Evolutionary conservation across 1,284 basidiomycete genomes (phyloP), one percentile per base, ranked within the genome.

Genomic region (Xerocomus amazonicus): DNA sequence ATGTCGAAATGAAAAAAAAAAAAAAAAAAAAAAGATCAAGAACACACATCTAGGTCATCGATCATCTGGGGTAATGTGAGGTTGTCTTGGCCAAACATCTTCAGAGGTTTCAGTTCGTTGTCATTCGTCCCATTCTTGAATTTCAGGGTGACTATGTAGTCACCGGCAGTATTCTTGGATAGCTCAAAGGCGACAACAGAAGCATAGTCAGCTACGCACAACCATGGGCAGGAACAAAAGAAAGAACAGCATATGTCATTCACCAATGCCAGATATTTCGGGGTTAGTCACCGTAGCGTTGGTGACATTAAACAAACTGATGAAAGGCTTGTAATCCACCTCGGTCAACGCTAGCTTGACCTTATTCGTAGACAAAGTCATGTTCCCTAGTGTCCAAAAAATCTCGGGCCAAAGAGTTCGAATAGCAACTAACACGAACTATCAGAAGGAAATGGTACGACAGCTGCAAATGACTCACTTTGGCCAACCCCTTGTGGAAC

Each of bases 311-410:
- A 78, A 73, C 31, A 79, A 58, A 45, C 72, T 72, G 36, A 80
- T 70, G 63, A 80, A 77, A 7, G 79, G 79, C 60, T 79, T 78
- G 67, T 80, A 80, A 45, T 74, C 72, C 17, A 73, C 64, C 47
- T 59, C 69, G 40, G 73, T 65, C 50, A 77, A 65, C 0, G 68
- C 66, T 23, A 81, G 35, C 57, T 76, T 76, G 55, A 79, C 67
- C 13, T 66, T 63, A 54, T 71, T 69, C 12, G 63, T 59, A 12
- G 63, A 33, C 52, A 74, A 69, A 10, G 70, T 68, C 56, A 80
- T 70, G 34, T 66, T 65, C 9, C 65, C 58, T 50, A 80, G 59
- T 1, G 70, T 66, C 48, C 66, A 67, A 47, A 78, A 65, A 47
- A 81, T 68, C 16, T 73, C 67, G 1, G 74, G 72, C 44, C 74